Evolutionary conservation across 768 basidiomycete species (phyloP).

Genomic region (Cyclocybe cylindracea): DNA sequence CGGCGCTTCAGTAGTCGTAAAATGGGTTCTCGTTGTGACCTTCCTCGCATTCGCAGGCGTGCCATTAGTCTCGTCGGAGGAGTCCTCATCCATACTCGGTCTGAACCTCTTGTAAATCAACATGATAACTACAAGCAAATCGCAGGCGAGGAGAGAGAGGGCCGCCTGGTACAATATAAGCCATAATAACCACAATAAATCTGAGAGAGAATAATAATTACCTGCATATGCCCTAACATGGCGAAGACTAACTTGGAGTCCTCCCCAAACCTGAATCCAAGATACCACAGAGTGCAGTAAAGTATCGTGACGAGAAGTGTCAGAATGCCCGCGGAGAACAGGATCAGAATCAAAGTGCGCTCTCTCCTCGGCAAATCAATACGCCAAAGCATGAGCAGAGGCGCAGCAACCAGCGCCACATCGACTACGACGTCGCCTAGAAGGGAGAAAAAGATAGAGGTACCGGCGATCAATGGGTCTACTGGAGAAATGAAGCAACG

Average conservation of each 20-base stretch:
- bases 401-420: constrained; percentile 21
- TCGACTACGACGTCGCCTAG: constrained; percentile 27
- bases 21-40: too few species aligned
- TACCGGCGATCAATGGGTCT: background rate
- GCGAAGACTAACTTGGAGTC: constrained; percentile 1
- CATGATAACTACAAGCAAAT: constrained; percentile 5
- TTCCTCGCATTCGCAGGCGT: too few species aligned
- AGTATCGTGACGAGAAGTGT: constrained; percentile 14
- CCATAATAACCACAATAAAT: background rate
- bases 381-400: constrained; percentile 24
- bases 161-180: background rate
- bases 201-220: background rate
- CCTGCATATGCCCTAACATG: constrained; percentile 7
- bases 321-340: constrained; percentile 25
- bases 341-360: constrained; percentile 19
- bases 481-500: background rate
- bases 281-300: constrained; percentile 2
- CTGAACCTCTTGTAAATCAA: background rate
- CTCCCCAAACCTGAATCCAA: background rate
- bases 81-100: too few species aligned
- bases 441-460: background rate
- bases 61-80: too few species aligned
- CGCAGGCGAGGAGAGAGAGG: constrained; percentile 2
- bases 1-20: too few species aligned
- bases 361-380: constrained; percentile 19